Percentiles rank a stretch among this genome's conserved stretches.
Conservation (phyloP, 2,329 filamentous ascomycete genomes). For the Xylaria multiplex region DNA sequence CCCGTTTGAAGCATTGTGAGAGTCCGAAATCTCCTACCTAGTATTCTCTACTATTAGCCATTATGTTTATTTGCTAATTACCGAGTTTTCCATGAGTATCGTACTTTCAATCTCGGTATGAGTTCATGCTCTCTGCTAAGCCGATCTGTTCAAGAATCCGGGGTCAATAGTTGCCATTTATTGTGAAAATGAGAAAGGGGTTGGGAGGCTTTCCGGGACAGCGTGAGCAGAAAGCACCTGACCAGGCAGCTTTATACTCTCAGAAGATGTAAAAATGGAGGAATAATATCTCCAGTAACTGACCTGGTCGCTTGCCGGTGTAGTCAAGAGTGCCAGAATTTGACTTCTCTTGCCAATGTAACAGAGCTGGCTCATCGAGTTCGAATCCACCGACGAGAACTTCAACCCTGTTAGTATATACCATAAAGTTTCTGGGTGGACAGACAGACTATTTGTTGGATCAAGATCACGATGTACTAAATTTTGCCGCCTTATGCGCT, state of each 20-base stretch:
- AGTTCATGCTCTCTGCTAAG: constrained; percentile 28
- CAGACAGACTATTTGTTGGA: constrained; percentile 40
- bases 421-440: not conserved
- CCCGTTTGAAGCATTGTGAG: constrained; percentile 26
- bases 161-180: no score
- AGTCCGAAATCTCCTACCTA: constrained; percentile 44
- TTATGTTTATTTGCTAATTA: not conserved
- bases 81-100: not conserved
- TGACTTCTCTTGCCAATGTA: constrained; percentile 14
- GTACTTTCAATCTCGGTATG: constrained; percentile 37
- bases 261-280: no score
- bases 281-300: no score
- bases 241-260: no score
- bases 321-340: not conserved
- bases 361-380: not conserved
- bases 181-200: no score
- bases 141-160: not conserved
- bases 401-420: constrained; percentile 15
- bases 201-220: no score
- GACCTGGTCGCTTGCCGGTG: constrained; percentile 14
- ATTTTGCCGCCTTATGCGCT: constrained; percentile 38
- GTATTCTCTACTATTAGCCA: not conserved
- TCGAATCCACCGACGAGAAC: constrained; percentile 39
- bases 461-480: constrained; percentile 44
- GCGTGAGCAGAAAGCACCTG: no score